A percentile compares a stretch with the other conserved stretches of the same genome.
Evolutionary conservation across 1,284 basidiomycete genomes (phyloP).

Genomic region (Ganoderma boninense): DNA sequence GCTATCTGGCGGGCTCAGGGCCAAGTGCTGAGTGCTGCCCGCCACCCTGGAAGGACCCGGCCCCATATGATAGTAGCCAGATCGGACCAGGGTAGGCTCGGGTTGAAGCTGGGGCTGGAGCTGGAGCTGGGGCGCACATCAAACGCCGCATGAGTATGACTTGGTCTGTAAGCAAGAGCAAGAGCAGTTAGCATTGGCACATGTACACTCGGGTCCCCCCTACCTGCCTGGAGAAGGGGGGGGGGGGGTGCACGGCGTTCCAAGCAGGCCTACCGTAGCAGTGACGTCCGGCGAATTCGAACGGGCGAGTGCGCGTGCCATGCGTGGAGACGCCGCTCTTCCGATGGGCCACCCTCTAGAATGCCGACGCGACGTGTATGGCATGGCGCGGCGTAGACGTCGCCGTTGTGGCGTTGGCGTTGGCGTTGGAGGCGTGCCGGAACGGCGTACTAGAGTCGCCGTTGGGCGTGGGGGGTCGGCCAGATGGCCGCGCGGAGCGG

Average conservation of each 20-base stretch:
- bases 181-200: background rate
- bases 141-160: background rate
- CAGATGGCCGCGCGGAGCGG: background rate
- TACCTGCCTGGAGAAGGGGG: too few species aligned
- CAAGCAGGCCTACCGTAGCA: background rate
- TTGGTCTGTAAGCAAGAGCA: too few species aligned
- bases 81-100: too few species aligned
- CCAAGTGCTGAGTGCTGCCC: background rate
- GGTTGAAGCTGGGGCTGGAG: too few species aligned
- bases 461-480: too few species aligned
- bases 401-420: slow-evolving; percentile 5
- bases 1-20: background rate
- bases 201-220: background rate
- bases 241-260: background rate
- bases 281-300: background rate
- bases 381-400: background rate
- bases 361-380: background rate
- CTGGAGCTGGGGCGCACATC: background rate
- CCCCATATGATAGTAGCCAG: too few species aligned
- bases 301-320: background rate
- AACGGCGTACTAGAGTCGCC: background rate
- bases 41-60: background rate
- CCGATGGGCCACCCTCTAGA: background rate
- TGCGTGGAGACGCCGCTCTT: background rate
- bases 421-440: background rate